Evolutionary conservation across 805 yeast genomes (phyloP).

Genomic region (Cyberlindnera saturnus): DNA sequence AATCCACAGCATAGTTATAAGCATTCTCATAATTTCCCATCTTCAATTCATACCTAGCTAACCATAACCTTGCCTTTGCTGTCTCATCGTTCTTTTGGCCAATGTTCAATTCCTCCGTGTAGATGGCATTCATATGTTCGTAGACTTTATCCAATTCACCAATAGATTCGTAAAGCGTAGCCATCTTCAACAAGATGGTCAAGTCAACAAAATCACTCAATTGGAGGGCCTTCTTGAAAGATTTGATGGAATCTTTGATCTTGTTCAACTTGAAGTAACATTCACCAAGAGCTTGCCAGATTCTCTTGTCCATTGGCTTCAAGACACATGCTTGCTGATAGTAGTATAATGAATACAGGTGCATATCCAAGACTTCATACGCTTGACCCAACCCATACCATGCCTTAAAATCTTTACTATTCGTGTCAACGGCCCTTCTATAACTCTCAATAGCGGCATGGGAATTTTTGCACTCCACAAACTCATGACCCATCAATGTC

Average conservation of each 20-base stretch:
- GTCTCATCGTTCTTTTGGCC: slow-evolving; percentile 63
- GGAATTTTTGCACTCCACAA: slow-evolving; percentile 90
- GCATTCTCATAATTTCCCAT: slow-evolving; percentile 60
- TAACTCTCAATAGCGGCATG: slow-evolving; percentile 97
- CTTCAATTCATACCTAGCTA: slow-evolving; percentile 62
- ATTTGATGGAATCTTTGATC: slow-evolving; percentile 65
- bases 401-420: slow-evolving; percentile 84
- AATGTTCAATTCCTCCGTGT: slow-evolving; percentile 52
- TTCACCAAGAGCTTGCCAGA: slow-evolving; percentile 94
- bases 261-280: slow-evolving; percentile 80
- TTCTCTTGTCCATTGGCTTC: slow-evolving; percentile 83
- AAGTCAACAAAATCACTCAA: slow-evolving; percentile 52
- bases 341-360: slow-evolving; percentile 83
- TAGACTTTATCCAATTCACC: slow-evolving; percentile 31
- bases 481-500: slow-evolving; percentile 99
- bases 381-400: slow-evolving; percentile 99
- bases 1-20: slow-evolving; percentile 63
- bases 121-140: slow-evolving; percentile 41
- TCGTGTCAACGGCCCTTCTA: slow-evolving; percentile 86
- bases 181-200: slow-evolving; percentile 57
- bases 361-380: slow-evolving; percentile 94
- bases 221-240: slow-evolving; percentile 71
- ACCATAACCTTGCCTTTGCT: slow-evolving; percentile 79
- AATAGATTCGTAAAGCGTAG: slow-evolving; percentile 54
- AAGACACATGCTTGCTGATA: slow-evolving; percentile 86